phyloP scores from a whole-genome alignment of 176 grass and related monocot genomes.

The Secale cereale region DNA sequence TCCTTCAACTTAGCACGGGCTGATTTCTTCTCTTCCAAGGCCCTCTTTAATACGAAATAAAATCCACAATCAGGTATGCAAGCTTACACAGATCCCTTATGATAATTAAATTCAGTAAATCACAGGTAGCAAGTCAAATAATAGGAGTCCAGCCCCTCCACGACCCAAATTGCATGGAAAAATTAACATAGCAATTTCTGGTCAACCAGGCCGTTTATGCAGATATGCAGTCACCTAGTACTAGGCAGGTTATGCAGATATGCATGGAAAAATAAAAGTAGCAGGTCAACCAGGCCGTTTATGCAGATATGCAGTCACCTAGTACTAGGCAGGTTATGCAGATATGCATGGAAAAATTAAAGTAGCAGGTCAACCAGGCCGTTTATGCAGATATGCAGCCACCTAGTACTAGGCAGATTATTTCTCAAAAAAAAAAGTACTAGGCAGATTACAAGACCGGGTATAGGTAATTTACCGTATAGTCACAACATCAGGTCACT shows the following conservation, averaged over 20 bases:
- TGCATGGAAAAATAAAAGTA: background rate
- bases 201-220: no score
- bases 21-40: conserved; percentile 72
- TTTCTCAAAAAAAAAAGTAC: no score
- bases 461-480: background rate
- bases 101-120: background rate
- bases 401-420: background rate
- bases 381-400: background rate
- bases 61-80: conserved; percentile 6
- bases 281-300: background rate
- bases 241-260: no score
- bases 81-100: background rate
- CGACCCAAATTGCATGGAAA: background rate
- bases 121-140: background rate
- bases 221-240: no score
- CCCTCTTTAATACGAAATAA: conserved; percentile 46
- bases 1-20: conserved; percentile 56
- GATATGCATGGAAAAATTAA: no score
- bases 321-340: background rate
- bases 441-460: background rate
- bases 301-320: background rate
- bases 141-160: background rate
- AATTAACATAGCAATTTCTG: background rate
- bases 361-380: background rate
- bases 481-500: background rate